Evolutionary conservation across 139 green algal genomes (phyloP).

Genomic region (Chlorella sp.): DNA sequence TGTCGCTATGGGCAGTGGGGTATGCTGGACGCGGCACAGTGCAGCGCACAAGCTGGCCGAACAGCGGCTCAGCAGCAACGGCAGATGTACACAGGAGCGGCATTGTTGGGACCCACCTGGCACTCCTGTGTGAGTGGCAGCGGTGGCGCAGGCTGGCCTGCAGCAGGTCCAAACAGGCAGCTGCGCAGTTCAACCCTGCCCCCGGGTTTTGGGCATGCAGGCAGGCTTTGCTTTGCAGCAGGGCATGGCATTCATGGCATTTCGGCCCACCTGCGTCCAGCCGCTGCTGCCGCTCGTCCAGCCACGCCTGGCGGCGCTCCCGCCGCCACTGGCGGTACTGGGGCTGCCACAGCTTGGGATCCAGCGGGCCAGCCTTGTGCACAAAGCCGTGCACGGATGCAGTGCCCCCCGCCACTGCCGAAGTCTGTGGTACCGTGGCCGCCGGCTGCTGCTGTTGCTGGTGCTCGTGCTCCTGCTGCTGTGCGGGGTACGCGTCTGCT

Average conservation of each 20-base stretch:
- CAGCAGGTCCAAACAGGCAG: no score
- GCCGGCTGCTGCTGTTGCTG: background rate
- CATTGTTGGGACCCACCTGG: background rate
- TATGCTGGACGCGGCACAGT: background rate
- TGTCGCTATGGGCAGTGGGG: background rate
- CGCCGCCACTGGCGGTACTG: background rate
- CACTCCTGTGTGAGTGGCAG: background rate
- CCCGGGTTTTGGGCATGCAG: no score
- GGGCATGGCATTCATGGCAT: no score
- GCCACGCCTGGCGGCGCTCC: background rate
- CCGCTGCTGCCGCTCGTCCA: background rate
- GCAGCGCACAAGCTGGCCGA: no score
- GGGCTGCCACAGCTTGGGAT: background rate
- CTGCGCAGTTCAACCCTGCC: no score
- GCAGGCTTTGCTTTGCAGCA: no score
- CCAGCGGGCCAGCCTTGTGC: slow-evolving; percentile 9
- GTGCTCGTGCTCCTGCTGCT: no score
- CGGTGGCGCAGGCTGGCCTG: background rate
- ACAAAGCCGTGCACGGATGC: slow-evolving; percentile 11
- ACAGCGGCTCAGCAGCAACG: no score
- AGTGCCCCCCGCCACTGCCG: background rate
- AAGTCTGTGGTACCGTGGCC: background rate
- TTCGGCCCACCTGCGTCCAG: background rate
- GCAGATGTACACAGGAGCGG: background rate
- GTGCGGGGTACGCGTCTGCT: no score